Evolutionary conservation across 2,329 filamentous ascomycete species (phyloP).

Genomic region (Epichloe gansuensis): DNA sequence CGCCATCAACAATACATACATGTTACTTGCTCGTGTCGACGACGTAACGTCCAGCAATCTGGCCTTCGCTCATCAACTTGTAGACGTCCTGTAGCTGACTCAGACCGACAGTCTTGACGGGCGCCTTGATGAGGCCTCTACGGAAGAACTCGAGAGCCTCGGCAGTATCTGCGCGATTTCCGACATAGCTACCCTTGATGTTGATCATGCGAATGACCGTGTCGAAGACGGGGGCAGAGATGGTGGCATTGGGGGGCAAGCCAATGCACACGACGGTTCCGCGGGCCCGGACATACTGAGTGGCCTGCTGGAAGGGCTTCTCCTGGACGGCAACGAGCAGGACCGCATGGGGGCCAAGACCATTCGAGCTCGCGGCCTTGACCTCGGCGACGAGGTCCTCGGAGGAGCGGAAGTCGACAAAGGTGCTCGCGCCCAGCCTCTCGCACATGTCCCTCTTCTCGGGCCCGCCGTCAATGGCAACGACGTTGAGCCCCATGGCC

Average conservation of each 20-base stretch:
- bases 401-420: constrained; percentile 67
- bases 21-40: constrained; percentile 54
- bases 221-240: constrained; percentile 78
- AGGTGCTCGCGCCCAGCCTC: constrained; percentile 57
- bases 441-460: constrained; percentile 65
- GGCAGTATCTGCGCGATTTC: constrained; percentile 74
- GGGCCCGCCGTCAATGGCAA: constrained; percentile 72
- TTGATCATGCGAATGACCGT: constrained; percentile 80
- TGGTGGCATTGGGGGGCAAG: constrained; percentile 65
- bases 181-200: constrained; percentile 89
- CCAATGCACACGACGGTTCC: constrained; percentile 83
- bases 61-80: constrained; percentile 55
- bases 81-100: constrained; percentile 72
- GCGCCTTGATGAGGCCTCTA: constrained; percentile 71
- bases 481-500: constrained; percentile 71
- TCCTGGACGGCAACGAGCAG: constrained; percentile 76
- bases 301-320: constrained; percentile 91
- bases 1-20: too few species aligned
- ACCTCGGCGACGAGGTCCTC: constrained; percentile 76
- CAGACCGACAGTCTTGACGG: constrained; percentile 74
- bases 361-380: constrained; percentile 65
- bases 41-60: constrained; percentile 68
- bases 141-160: constrained; percentile 88
- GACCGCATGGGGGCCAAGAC: constrained; percentile 75
- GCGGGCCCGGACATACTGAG: constrained; percentile 70